Base-by-base conservation (phyloP, 2,329 filamentous ascomycete species). In the Pseudonectria foliicola region DNA sequence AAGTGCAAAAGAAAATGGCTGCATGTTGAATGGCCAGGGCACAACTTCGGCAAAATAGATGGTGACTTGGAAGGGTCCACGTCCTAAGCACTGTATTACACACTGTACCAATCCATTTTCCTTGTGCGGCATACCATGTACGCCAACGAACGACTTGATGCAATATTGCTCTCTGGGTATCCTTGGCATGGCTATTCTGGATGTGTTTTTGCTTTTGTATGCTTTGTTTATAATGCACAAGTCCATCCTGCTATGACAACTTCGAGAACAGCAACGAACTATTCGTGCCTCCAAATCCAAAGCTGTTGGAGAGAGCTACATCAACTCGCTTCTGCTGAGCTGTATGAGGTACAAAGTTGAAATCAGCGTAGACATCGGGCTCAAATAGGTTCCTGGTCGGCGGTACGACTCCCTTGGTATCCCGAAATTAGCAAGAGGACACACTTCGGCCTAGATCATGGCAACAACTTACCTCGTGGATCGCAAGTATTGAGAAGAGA, bases 201-300 rank as follows among this genome's bases (percentile, higher is more conserved):
- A n/a, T n/a, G n/a, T n/a, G n/a, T n/a, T n/a, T n/a, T n/a, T n/a
- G n/a, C n/a, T n/a, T n/a, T n/a, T n/a, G n/a, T n/a, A n/a, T n/a
- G n/a, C n/a, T n/a, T n/a, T n/a, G n/a, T n/a, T 8, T 11, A n/a
- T 26, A 27, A 18, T 14, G 21, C 11, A 2, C 25, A 10, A 12
- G 1, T 16, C 34, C 28, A 46, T 34, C 18, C 24, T 29, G 15
- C 29, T 26, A 43, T 3, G 30, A 29, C 15, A 55, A 37, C 21
- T 47, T 57, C 7, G 72, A 72, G 51, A 96, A 90, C 34, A 88
- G 88, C 25, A 98, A 66, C 35, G 80, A 88, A 27, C 90, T 89
- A 64, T 98, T 98, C 2, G 90, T 96, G 12, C 92, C 92, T 10
- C 92, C 92, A 64, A 98, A 98, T 0, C 92, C 92, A 63, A 98